These are phyloP conservation scores for Zygoascus bituminiphila DNA, from an alignment of 805 yeast species.

Conservation along the genomic window DNA sequence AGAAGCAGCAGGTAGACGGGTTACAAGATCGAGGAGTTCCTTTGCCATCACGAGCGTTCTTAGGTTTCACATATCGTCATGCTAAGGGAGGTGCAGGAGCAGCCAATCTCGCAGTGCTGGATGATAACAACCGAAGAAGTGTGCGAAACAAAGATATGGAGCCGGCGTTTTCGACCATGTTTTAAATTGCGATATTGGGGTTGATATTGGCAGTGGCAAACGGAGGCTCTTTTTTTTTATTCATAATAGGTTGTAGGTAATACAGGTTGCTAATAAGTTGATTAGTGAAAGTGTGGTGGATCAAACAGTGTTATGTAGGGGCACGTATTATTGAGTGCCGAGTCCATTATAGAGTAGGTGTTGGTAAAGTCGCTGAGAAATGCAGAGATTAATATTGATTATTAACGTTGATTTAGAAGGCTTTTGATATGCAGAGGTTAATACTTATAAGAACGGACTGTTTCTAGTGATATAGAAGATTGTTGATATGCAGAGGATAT, in stretches of 20 bases:
- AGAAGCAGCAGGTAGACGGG: conserved; percentile 76
- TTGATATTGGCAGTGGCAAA: background rate
- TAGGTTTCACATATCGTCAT: conserved; percentile 95
- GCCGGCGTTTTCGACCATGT: conserved; percentile 18
- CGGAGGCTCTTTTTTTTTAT: background rate
- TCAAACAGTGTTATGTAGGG: too few relatives aligned
- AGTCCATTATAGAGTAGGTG: too few relatives aligned
- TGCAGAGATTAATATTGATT: too few relatives aligned
- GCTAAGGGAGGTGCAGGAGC: conserved; percentile 29
- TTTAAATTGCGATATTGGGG: conserved; percentile 9
- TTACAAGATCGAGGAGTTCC: conserved; percentile 59
- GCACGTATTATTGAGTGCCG: too few relatives aligned
- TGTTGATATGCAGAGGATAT: too few relatives aligned
- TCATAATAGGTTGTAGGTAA: background rate
- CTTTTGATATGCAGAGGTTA: too few relatives aligned
- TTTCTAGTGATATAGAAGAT: too few relatives aligned
- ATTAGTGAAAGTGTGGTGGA: too few relatives aligned
- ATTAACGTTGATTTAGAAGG: too few relatives aligned
- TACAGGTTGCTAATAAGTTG: background rate
- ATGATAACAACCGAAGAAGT: conserved; percentile 9
- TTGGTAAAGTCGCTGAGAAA: too few relatives aligned
- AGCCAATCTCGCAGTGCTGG: conserved; percentile 11
- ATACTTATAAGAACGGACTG: too few relatives aligned
- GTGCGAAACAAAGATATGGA: conserved; percentile 3
- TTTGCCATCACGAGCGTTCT: conserved; percentile 58